A percentile compares a stretch with the other conserved stretches of the same genome.
Evolutionary conservation across 805 yeast genomes (phyloP).

Genomic region (Lipomyces sp.): DNA sequence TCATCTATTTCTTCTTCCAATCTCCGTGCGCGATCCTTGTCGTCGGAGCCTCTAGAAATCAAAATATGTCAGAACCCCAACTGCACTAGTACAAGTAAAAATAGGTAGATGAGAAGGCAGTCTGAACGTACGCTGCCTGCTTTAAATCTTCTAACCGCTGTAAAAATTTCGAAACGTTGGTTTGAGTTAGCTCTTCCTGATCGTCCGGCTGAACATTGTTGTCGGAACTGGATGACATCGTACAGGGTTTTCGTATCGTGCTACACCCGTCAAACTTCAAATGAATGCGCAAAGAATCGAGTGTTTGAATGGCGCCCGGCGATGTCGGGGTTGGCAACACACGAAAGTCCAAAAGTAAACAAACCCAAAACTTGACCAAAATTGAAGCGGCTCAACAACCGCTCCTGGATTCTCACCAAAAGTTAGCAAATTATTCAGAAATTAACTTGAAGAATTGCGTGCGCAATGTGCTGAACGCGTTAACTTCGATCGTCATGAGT

Average conservation of each 20-base stretch:
- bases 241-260: not conserved
- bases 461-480: not conserved
- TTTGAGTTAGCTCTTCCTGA: constrained; percentile 9
- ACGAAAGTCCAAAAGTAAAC: not conserved
- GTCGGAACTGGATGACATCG: constrained; percentile 9
- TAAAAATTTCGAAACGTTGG: constrained; percentile 20
- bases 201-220: not conserved
- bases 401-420: not conserved
- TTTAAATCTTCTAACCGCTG: constrained; percentile 18
- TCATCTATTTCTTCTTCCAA: constrained; percentile 33
- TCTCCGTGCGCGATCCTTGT: constrained; percentile 16
- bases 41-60: constrained; percentile 8
- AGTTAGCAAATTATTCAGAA: not conserved
- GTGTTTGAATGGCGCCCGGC: not conserved
- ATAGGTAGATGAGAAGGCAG: not conserved
- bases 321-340: not conserved
- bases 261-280: not conserved
- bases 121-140: not conserved
- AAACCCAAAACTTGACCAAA: not conserved
- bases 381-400: not conserved
- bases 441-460: not conserved
- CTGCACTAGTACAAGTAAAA: not conserved
- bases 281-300: not conserved
- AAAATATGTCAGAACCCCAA: not conserved
- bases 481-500: not conserved